These are phyloP conservation scores for Kentomonas sorsogonicus DNA, from an alignment of 208 protist genomes.

Conservation along the genomic window DNA sequence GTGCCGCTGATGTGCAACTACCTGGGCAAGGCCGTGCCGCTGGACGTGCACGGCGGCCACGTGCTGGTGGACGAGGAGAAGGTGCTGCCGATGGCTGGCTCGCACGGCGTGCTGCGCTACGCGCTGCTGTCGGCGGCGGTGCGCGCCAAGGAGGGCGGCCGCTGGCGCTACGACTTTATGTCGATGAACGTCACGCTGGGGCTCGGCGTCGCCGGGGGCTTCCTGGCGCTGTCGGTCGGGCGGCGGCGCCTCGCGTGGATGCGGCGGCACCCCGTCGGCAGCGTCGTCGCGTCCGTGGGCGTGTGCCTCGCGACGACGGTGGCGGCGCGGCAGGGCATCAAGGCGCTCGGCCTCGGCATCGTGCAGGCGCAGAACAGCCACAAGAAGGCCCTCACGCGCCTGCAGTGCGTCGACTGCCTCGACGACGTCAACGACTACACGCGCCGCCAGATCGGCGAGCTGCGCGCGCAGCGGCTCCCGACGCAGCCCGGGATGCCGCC, in stretches of 20 bases:
- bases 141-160: slow-evolving; percentile 57
- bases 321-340: slow-evolving; percentile 35
- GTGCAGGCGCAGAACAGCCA: slow-evolving; percentile 66
- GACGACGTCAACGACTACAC: slow-evolving; percentile 73
- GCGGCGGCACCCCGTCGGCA: slow-evolving; percentile 58
- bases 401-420: slow-evolving; percentile 71
- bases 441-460: slow-evolving; percentile 45
- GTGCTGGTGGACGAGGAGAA: slow-evolving; percentile 70
- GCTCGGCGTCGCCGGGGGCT: slow-evolving; percentile 36
- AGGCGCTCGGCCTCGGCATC: slow-evolving; percentile 54
- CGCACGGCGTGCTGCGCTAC: slow-evolving; percentile 74
- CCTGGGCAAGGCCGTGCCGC: slow-evolving; percentile 56
- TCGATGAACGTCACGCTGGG: slow-evolving; percentile 75
- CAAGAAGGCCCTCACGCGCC: slow-evolving; percentile 43
- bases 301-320: slow-evolving; percentile 37
- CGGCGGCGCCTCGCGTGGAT: slow-evolving; percentile 48
- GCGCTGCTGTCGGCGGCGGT: slow-evolving; percentile 53
- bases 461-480: slow-evolving; percentile 37
- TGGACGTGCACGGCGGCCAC: slow-evolving; percentile 72
- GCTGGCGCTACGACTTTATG: slow-evolving; percentile 78
- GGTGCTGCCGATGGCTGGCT: slow-evolving; percentile 35
- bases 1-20: slow-evolving; percentile 66
- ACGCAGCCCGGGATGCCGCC: slow-evolving; percentile 67
- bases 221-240: slow-evolving; percentile 32
- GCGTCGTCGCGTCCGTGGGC: slow-evolving; percentile 27